These are phyloP conservation scores for Talaromyces sp. DNA, from an alignment of 2,329 filamentous ascomycete species.

Conservation along the genomic window DNA sequence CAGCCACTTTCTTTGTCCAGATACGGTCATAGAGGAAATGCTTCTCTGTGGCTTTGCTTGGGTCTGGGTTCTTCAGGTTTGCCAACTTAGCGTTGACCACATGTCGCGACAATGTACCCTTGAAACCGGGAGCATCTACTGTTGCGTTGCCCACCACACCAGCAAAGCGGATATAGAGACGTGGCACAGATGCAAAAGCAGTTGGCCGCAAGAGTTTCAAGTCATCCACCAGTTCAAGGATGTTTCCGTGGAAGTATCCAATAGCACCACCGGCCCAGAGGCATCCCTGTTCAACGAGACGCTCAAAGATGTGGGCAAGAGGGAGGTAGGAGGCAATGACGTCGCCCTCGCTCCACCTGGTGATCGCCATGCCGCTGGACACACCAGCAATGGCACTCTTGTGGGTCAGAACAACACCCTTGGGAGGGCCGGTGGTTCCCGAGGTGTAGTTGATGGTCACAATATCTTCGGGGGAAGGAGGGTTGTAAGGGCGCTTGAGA, in stretches of 20 bases:
- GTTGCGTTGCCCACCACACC: conserved; percentile 75
- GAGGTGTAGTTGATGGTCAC: conserved; percentile 70
- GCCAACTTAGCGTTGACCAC: conserved; percentile 76
- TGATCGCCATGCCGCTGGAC: conserved; percentile 50
- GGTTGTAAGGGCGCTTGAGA: conserved; percentile 63
- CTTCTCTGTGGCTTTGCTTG: conserved; percentile 63
- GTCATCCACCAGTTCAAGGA: conserved; percentile 80
- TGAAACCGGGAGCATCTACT: conserved; percentile 70
- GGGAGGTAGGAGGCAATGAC: conserved; percentile 81
- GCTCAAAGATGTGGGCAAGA: conserved; percentile 88
- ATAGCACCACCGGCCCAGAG: conserved; percentile 68
- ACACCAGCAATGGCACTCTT: conserved; percentile 71
- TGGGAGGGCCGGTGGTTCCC: conserved; percentile 59
- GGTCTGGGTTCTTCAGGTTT: conserved; percentile 63
- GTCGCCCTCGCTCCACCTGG: conserved; percentile 50
- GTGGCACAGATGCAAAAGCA: conserved; percentile 79
- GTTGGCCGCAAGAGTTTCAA: conserved; percentile 81
- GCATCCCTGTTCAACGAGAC: conserved; percentile 71
- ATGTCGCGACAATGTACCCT: conserved; percentile 73
- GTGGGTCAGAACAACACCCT: conserved; percentile 69
- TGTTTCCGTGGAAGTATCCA: conserved; percentile 92
- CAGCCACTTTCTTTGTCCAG: conserved; percentile 81
- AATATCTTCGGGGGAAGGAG: conserved; percentile 68
- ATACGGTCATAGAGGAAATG: conserved; percentile 58
- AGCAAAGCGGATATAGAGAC: conserved; percentile 87